Percentiles rank a stretch among this genome's conserved stretches.
Conservation (phyloP, 2,329 filamentous ascomycete genomes). For the Plectosphaerella plurivora region DNA sequence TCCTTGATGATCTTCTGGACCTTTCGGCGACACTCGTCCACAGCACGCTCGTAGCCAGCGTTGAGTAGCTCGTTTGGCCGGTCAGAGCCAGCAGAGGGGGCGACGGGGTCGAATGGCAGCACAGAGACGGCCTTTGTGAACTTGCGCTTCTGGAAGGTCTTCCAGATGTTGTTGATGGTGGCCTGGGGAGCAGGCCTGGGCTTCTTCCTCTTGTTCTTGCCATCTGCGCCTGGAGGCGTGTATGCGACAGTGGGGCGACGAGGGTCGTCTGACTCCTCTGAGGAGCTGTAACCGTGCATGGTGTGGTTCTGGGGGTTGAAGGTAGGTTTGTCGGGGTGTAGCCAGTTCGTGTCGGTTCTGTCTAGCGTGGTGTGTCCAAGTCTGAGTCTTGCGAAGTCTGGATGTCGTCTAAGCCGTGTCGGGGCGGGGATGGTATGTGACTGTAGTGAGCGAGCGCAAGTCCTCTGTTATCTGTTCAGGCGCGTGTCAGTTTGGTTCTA, state of each 20-base stretch:
- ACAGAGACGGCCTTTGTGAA: constrained; percentile 64
- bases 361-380: not conserved
- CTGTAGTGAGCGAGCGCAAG: not conserved
- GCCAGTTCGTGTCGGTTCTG: not conserved
- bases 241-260: constrained; percentile 26
- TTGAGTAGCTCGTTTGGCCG: constrained; percentile 56
- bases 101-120: constrained; percentile 59
- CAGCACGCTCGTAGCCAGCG: constrained; percentile 59
- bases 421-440: not conserved
- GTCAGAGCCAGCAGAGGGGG: constrained; percentile 42
- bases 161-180: constrained; percentile 64
- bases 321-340: not conserved
- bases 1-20: constrained; percentile 58
- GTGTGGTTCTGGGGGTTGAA: not conserved
- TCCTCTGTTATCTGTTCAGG: not conserved
- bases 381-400: not conserved
- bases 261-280: constrained; percentile 44
- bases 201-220: constrained; percentile 55
- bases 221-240: constrained; percentile 28
- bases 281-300: constrained; percentile 45
- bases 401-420: not conserved
- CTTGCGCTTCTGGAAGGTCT: constrained; percentile 50
- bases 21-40: constrained; percentile 58
- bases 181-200: constrained; percentile 60
- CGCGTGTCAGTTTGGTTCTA: not conserved